Evolutionary conservation across 2,329 filamentous ascomycete species (phyloP), one percentile per base, ranked within the genome.

Genomic region (Fusarium protoensiforme): DNA sequence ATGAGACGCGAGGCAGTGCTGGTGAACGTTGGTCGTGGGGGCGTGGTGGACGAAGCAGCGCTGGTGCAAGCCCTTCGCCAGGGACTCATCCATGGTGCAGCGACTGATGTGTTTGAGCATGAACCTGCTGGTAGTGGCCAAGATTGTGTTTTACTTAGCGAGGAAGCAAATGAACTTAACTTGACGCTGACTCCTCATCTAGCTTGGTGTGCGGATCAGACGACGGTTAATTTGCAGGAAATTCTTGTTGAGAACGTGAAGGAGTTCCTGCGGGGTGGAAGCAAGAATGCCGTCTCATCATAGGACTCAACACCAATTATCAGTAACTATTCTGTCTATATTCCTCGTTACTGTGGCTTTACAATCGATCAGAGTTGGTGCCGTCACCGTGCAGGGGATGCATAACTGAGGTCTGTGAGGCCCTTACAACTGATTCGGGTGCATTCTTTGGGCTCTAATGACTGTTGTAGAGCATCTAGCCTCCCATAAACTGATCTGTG

Each of bases 21-120:
- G n/a, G 35, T 69, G 5, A 69, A 69, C 16, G 67, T 69, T 29
- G 58, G 63, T 1, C 62, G 67, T 2, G 67, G 67, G 11, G 54
- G 58, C 8, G 58, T 61, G 24, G 67, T 66, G 20, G 63, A 69
- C 18, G 67, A 69, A 31, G 36, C 16, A 14, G 67, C 62, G 13
- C 29, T 69, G 5, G 46, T 66, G 4, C 24, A 27, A 22, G 67
- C 67, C 7, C 67, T 69, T 29, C 59, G 41, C 2, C 57, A 66
- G 16, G 35, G 63, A 7, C 38, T 43, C 27, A 69, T 69, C 10
- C 36, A 58, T 4, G 67, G 67, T 3, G 67, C 58, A 10, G 67
- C 63, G 8, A 66, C 67, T 6, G 67, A 69, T 22, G 67, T 69
- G 1, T 69, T 51, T 39, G 46, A 61, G 36, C 29, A 36, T 22